Evolutionary conservation across 768 basidiomycete species (phyloP), one percentile per base, ranked within the genome.

Genomic region (Boletus subcaerulescens): DNA sequence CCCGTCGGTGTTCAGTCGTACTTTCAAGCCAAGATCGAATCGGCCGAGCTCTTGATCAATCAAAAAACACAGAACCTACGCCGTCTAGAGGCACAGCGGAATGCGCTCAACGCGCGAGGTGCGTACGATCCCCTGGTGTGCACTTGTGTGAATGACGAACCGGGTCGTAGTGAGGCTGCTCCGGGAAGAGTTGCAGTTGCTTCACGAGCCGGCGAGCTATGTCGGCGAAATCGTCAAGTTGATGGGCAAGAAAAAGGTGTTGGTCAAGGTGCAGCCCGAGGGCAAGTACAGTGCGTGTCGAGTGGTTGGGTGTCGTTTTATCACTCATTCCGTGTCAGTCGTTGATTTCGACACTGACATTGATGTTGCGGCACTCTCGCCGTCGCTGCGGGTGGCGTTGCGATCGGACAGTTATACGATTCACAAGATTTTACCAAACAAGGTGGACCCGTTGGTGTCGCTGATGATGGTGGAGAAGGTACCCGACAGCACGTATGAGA

Each of bases 401-500:
- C 91, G 95, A 46, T 95, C 94, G 55, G 96, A 98, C 70, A 92
- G 86, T 4, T 98, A 98, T 73, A 91, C 91, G 44, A 89, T 98
- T 58, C 96, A 98, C 81, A 93, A 92, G 72, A 91, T 98, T 63
- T 78, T 98, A 0, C 94, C 94, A 1, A 97, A 94, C 78, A 98
- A 99, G 76, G 90, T 98, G 64, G 97, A 98, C 72, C 96, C 97
- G 5, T 86, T 98, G 39, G 95, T 98, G 31, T 97, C 94, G 18
- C 84, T 98, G 59, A 98, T 98, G 97, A 98, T 98, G 95, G 96
- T 98, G 12, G 96, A 99, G 75, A 99, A 99, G 72, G 96, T 98
- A 0, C 96, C 96, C 0, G 96, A 98, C 72, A 93, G 91, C 73
- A 98, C 97, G 31, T 99, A 99, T 74, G 97, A 98, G 74, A 98